phyloP scores from a whole-genome alignment of 345 rosid species.

The Theobroma cacao region DNA sequence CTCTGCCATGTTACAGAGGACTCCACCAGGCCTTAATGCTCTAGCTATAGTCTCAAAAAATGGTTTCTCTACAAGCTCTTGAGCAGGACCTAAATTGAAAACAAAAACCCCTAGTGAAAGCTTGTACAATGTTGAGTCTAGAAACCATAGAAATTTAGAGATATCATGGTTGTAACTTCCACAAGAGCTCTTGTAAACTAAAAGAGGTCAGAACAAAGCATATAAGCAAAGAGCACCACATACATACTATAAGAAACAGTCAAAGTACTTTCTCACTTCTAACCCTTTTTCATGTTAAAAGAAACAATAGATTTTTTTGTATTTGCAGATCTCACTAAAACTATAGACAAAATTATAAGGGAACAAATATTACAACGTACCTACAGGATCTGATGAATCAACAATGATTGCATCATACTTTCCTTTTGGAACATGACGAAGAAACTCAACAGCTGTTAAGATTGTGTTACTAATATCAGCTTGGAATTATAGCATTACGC shows the following conservation, averaged over 20 bases:
- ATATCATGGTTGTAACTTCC: background rate
- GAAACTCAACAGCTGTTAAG: slow-evolving; percentile 77
- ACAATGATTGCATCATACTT: slow-evolving; percentile 90
- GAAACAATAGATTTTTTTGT: background rate
- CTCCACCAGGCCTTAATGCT: slow-evolving; percentile 90
- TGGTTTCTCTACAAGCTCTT: slow-evolving; percentile 92
- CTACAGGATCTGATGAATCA: slow-evolving; percentile 97
- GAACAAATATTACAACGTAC: slow-evolving; percentile 37
- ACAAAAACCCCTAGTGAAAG: slow-evolving; percentile 5
- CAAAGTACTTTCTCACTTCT: background rate
- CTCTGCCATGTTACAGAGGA: slow-evolving; percentile 96
- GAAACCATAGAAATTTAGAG: background rate
- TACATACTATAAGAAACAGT: background rate
- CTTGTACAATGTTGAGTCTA: background rate
- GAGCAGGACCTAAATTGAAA: slow-evolving; percentile 76
- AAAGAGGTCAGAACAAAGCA: background rate
- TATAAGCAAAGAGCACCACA: background rate
- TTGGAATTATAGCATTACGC: background rate
- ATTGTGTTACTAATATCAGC: slow-evolving; percentile 12
- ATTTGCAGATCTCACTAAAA: background rate
- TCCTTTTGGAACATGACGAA: slow-evolving; percentile 56
- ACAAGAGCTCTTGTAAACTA: background rate
- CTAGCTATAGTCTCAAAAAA: slow-evolving; percentile 75
- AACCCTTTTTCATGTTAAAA: background rate
- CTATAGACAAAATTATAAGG: slow-evolving; percentile 2